A percentile compares a stretch with the other conserved stretches of the same genome.
Evolutionary conservation across 2,329 filamentous ascomycete genomes (phyloP).

Genomic region (Nothopassalora personata): DNA sequence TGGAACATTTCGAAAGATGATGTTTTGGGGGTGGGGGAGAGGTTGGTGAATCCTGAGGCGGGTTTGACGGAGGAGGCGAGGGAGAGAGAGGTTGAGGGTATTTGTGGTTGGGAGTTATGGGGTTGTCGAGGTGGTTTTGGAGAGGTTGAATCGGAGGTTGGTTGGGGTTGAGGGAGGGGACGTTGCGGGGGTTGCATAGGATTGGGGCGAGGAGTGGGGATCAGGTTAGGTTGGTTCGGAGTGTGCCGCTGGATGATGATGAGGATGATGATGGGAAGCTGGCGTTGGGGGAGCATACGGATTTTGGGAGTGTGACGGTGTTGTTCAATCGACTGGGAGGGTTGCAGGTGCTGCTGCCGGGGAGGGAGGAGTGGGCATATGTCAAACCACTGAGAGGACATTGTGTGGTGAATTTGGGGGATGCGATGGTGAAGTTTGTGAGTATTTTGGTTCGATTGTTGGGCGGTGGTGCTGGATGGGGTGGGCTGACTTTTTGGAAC

Average conservation of each 20-base stretch:
- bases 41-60: slow-evolving; percentile 41
- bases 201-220: slow-evolving; percentile 43
- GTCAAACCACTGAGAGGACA: slow-evolving; percentile 48
- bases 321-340: slow-evolving; percentile 54
- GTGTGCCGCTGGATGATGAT: not conserved
- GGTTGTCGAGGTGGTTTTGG: slow-evolving; percentile 43
- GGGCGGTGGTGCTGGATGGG: no score
- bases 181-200: slow-evolving; percentile 44
- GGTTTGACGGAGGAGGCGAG: slow-evolving; percentile 32
- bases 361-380: slow-evolving; percentile 43
- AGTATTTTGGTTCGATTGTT: not conserved
- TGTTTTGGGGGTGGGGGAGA: slow-evolving; percentile 34
- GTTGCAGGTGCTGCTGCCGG: slow-evolving; percentile 45
- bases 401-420: slow-evolving; percentile 46
- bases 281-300: slow-evolving; percentile 49
- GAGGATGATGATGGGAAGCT: not conserved
- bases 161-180: slow-evolving; percentile 39
- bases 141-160: slow-evolving; percentile 43
- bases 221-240: slow-evolving; percentile 45
- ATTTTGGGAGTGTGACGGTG: slow-evolving; percentile 53
- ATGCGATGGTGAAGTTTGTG: slow-evolving; percentile 33
- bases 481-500: not conserved
- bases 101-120: slow-evolving; percentile 45
- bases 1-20: slow-evolving; percentile 55
- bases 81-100: slow-evolving; percentile 33